phyloP scores from a whole-genome alignment of 306 rosid species.

The Fagus sylvatica region DNA sequence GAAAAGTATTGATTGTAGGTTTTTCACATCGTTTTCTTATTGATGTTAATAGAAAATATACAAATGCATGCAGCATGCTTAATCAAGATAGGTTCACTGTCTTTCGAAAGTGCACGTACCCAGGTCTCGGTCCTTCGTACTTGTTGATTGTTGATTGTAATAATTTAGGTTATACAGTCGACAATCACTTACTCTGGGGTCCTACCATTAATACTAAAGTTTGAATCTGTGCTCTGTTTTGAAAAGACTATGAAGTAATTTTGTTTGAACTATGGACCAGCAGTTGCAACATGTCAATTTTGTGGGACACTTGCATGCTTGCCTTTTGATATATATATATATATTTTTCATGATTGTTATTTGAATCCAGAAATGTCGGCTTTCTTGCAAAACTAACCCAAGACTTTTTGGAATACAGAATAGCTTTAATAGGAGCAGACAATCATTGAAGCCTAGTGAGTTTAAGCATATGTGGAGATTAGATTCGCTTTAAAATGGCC shows the following conservation, averaged over 20 bases:
- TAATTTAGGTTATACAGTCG: conserved; percentile 20
- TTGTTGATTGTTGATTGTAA: background rate
- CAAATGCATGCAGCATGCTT: conserved; percentile 14
- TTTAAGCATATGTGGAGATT: background rate
- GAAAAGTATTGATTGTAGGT: background rate
- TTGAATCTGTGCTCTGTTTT: conserved; percentile 24
- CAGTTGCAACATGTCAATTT: conserved; percentile 23
- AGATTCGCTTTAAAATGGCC: background rate
- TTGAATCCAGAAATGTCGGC: conserved; percentile 23
- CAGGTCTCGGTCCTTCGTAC: conserved; percentile 11
- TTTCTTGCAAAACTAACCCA: conserved; percentile 7
- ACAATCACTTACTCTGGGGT: conserved; percentile 38
- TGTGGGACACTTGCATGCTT: conserved; percentile 38
- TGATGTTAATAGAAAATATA: conserved; percentile 22
- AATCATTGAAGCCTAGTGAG: background rate
- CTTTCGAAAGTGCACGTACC: conserved; percentile 20
- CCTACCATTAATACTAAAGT: conserved; percentile 36
- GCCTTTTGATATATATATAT: conserved; percentile 11
- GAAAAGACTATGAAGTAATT: conserved; percentile 23
- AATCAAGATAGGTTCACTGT: background rate
- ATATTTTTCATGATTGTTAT: conserved; percentile 22
- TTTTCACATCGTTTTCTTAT: conserved; percentile 26
- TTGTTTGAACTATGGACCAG: conserved; percentile 26
- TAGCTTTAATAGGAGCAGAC: background rate
- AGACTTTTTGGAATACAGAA: background rate